Conservation (phyloP, 2,329 filamentous ascomycete genomes). For the Sclerotinia trifoliorum region DNA sequence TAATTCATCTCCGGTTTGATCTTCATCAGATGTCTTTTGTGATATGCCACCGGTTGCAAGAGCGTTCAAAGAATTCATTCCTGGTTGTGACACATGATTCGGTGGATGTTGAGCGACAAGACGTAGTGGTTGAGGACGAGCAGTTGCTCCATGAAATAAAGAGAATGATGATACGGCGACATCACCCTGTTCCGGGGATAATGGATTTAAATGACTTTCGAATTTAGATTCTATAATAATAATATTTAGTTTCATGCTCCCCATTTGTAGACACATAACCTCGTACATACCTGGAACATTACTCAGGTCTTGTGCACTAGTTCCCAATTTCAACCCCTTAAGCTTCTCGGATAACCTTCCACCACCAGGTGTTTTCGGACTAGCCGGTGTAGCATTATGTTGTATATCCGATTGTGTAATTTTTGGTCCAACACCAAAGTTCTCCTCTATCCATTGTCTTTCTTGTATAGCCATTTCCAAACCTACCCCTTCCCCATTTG, state of each 20-base stretch:
- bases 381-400: constrained; percentile 48
- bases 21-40: constrained; percentile 37
- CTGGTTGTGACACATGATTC: constrained; percentile 27
- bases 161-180: constrained; percentile 63
- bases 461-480: constrained; percentile 82
- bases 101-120: constrained; percentile 39
- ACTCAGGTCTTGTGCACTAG: constrained; percentile 63
- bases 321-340: constrained; percentile 74
- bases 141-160: constrained; percentile 51
- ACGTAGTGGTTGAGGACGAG: constrained; percentile 43
- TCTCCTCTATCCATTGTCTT: constrained; percentile 79
- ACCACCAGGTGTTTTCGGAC: constrained; percentile 61
- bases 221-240: constrained; percentile 37
- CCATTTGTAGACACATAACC: neutral
- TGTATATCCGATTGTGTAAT: constrained; percentile 36
- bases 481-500: constrained; percentile 78
- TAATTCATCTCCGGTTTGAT: constrained; percentile 71
- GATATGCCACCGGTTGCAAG: constrained; percentile 41
- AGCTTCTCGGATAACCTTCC: constrained; percentile 75
- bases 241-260: constrained; percentile 26
- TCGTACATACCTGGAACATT: constrained; percentile 51
- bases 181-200: constrained; percentile 63
- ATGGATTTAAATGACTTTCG: constrained; percentile 38
- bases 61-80: constrained; percentile 41
- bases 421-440: constrained; percentile 53